Conservation (phyloP, 345 rosid species). For the Diplotaxis tenuifolia region DNA sequence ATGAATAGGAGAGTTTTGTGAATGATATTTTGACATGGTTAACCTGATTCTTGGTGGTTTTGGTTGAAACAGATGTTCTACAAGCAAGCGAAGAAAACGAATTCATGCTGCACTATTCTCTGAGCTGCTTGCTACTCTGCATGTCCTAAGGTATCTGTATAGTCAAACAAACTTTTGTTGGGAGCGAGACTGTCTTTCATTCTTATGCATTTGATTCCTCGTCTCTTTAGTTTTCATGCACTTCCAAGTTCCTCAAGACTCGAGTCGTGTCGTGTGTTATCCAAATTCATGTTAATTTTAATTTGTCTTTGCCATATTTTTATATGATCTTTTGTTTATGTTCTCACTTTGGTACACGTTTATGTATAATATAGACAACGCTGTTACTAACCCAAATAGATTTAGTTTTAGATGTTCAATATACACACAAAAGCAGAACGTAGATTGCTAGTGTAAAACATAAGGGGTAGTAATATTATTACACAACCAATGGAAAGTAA, state of each 20-base stretch:
- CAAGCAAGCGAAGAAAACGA: slow-evolving; percentile 99
- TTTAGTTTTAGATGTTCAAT: not conserved
- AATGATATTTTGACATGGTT: not conserved
- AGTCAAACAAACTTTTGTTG: slow-evolving; percentile 28
- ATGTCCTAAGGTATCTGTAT: slow-evolving; percentile 22
- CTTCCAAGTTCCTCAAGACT: slow-evolving; percentile 11
- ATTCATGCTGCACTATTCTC: slow-evolving; percentile 86
- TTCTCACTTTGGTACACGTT: not conserved
- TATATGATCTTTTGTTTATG: not conserved
- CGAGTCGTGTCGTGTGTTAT: slow-evolving; percentile 14
- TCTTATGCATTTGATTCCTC: slow-evolving; percentile 1
- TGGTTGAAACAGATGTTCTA: slow-evolving; percentile 87
- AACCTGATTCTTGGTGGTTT: not conserved
- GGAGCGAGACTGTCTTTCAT: slow-evolving; percentile 3
- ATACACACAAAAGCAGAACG: not conserved
- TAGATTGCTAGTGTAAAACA: not conserved
- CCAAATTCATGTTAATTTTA: not conserved
- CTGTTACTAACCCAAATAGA: not conserved
- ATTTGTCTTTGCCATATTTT: slow-evolving; percentile 4
- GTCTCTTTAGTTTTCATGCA: slow-evolving; percentile 22
- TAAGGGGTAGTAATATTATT: not conserved
- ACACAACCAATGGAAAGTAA: not conserved
- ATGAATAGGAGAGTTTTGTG: not conserved
- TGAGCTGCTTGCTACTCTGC: slow-evolving; percentile 40
- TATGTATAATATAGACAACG: not conserved